phyloP scores from a whole-genome alignment of 78 protist species.

The Guillardia theta region DNA sequence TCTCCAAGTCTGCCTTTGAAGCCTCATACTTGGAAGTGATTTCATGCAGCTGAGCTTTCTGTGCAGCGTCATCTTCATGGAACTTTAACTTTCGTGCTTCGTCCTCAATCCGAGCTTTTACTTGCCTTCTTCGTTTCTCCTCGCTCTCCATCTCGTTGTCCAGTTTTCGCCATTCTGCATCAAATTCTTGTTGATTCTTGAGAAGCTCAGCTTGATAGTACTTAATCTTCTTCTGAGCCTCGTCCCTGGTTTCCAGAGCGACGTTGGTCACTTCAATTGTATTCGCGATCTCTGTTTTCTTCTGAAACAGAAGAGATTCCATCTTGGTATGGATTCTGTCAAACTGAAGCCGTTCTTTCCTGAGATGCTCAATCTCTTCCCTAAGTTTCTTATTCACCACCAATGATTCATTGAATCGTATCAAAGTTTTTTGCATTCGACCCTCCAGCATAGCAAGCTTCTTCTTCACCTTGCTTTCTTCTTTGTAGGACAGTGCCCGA shows the following conservation, averaged over 20 bases:
- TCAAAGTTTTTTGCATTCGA: background rate
- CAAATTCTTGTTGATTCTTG: background rate
- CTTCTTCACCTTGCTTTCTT: background rate
- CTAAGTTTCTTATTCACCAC: background rate
- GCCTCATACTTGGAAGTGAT: background rate
- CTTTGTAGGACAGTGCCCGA: background rate
- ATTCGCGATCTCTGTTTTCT: background rate
- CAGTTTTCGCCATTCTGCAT: background rate
- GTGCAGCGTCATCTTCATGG: background rate
- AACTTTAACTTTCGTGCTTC: background rate
- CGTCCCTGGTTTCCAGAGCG: background rate
- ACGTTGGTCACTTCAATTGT: background rate
- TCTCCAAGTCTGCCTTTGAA: background rate
- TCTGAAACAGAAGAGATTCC: background rate
- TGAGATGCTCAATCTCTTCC: background rate
- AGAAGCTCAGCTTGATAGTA: background rate
- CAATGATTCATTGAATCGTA: background rate
- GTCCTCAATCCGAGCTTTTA: background rate
- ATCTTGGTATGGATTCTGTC: background rate
- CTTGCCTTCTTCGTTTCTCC: background rate
- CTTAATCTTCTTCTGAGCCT: background rate
- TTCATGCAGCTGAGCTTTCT: background rate
- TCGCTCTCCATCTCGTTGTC: conserved; percentile 11
- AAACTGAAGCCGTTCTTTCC: background rate
- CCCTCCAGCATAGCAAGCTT: background rate